Conservation (phyloP, 2,329 filamentous ascomycete species). For the Lecanosticta acicola region DNA sequence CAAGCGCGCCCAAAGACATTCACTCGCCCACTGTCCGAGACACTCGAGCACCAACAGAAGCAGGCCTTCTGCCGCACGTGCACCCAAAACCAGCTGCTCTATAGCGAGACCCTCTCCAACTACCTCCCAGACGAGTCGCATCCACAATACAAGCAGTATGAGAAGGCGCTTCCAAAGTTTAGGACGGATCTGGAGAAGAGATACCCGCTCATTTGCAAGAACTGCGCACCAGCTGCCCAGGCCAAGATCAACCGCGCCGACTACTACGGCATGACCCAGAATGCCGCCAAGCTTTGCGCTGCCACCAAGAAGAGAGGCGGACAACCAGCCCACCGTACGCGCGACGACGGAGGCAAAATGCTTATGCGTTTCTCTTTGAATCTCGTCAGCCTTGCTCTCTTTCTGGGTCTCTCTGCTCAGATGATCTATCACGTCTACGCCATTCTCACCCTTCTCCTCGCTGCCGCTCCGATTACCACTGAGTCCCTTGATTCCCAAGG, state of each 20-base stretch:
- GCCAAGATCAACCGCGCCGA: constrained; percentile 29
- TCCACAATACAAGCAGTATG: constrained; percentile 63
- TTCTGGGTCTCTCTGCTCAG: constrained; percentile 22
- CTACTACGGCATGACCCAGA: constrained; percentile 29
- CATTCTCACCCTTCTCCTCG: constrained; percentile 13
- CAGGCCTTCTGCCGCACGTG: constrained; percentile 68
- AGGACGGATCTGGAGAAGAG: constrained; percentile 67
- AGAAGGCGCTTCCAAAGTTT: constrained; percentile 64
- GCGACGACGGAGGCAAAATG: constrained; percentile 38
- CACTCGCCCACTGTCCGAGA: constrained; percentile 19
- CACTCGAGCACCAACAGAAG: constrained; percentile 36
- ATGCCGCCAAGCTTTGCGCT: constrained; percentile 61
- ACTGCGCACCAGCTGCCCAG: constrained; percentile 71
- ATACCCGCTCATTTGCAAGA: constrained; percentile 82
- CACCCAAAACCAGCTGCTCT: constrained; percentile 80
- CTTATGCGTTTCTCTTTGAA: constrained; percentile 25
- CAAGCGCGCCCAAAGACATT: constrained; percentile 20
- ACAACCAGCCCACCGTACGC: constrained; percentile 39
- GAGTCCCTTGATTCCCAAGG: not conserved
- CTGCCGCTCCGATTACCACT: not conserved
- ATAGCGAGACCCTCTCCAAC: constrained; percentile 68
- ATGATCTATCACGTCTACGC: constrained; percentile 28
- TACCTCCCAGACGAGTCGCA: constrained; percentile 66
- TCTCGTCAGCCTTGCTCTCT: constrained; percentile 18
- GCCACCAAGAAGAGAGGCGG: constrained; percentile 46